Conservation (phyloP, 2,329 filamentous ascomycete species). For the Metarhizium brunneum region DNA sequence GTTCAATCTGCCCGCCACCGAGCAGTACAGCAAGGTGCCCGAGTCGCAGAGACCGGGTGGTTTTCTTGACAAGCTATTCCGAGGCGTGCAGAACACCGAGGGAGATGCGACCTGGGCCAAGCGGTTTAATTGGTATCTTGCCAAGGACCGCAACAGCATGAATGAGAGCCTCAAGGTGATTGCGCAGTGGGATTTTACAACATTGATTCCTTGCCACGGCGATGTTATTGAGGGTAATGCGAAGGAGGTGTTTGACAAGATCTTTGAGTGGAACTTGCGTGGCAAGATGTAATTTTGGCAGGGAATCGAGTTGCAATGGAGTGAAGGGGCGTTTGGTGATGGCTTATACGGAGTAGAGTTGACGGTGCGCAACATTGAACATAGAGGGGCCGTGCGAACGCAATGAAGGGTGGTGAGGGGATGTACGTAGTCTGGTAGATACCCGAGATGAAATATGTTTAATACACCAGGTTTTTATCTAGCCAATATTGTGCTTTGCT, state of each 20-base stretch:
- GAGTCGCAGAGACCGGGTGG: constrained; percentile 22
- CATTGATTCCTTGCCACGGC: constrained; percentile 85
- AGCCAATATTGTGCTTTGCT: too few species aligned
- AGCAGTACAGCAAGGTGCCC: constrained; percentile 74
- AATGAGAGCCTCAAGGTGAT: constrained; percentile 62
- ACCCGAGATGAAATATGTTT: background rate
- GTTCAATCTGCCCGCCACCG: constrained; percentile 81
- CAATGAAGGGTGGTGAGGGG: background rate
- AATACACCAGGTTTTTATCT: too few species aligned
- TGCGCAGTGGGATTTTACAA: constrained; percentile 72
- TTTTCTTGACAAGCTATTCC: constrained; percentile 34
- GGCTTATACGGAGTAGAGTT: background rate
- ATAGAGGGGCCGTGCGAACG: background rate
- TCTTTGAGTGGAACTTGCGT: constrained; percentile 77
- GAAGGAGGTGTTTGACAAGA: constrained; percentile 66
- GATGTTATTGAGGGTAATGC: constrained; percentile 70
- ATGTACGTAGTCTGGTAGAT: background rate
- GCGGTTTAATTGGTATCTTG: constrained; percentile 72
- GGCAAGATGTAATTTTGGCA: constrained; percentile 14
- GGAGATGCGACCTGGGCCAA: constrained; percentile 66
- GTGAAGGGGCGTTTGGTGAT: background rate
- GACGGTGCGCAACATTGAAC: background rate
- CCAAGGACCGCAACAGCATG: constrained; percentile 57
- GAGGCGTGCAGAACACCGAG: constrained; percentile 48
- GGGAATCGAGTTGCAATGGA: background rate